phyloP scores from a whole-genome alignment of 805 yeast genomes.

The Saturnispora hagleri region DNA sequence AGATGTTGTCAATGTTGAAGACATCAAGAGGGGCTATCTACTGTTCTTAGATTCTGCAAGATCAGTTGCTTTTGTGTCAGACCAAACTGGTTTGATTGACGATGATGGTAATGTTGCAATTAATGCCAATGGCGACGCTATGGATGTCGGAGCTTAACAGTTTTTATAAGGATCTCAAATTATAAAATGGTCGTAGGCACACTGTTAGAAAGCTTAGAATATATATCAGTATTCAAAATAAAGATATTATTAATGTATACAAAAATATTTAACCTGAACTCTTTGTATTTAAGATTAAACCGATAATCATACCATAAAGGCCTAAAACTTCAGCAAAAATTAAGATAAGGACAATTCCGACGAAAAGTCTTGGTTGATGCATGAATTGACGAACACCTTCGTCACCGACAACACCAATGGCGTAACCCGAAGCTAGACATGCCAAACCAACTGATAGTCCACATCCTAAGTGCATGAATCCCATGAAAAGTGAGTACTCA shows the following conservation, averaged over 20 bases:
- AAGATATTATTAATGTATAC: background rate
- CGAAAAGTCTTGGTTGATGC: slow-evolving; percentile 95
- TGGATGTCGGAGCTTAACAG: slow-evolving; percentile 26
- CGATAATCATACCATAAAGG: slow-evolving; percentile 90
- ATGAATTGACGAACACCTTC: slow-evolving; percentile 98
- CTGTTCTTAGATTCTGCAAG: slow-evolving; percentile 83
- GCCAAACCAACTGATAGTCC: slow-evolving; percentile 96
- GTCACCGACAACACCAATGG: slow-evolving; percentile 98
- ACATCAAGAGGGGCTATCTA: slow-evolving; percentile 74
- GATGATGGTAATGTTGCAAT: slow-evolving; percentile 67
- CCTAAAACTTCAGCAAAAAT: slow-evolving; percentile 98
- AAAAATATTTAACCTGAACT: slow-evolving; percentile 45
- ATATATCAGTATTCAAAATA: background rate
- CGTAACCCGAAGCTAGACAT: slow-evolving; percentile 92
- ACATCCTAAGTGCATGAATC: slow-evolving; percentile 96
- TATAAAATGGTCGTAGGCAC: background rate
- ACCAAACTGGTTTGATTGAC: slow-evolving; percentile 52
- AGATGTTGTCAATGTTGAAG: slow-evolving; percentile 53
- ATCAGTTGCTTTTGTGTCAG: slow-evolving; percentile 60
- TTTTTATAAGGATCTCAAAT: background rate
- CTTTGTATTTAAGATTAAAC: slow-evolving; percentile 84
- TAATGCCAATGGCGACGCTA: slow-evolving; percentile 23
- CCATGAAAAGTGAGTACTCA: slow-evolving; percentile 80
- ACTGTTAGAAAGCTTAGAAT: background rate
- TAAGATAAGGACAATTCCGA: slow-evolving; percentile 93